Conservation (phyloP, 495 filamentous ascomycete species). For the Penicillium paradoxum region DNA sequence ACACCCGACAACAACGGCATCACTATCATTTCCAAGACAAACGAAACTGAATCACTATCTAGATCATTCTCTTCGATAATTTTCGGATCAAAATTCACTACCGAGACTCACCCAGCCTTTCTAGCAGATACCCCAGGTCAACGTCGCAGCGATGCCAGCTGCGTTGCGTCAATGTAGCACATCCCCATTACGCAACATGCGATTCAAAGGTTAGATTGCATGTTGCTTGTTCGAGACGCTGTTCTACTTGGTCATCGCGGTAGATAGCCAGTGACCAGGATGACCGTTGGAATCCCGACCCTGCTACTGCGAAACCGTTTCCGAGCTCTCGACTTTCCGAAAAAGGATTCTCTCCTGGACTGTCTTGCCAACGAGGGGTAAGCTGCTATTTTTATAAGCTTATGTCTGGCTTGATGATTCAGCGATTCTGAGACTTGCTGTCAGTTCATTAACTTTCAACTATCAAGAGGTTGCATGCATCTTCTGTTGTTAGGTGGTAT, state of each 20-base stretch:
- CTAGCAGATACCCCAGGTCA: not conserved
- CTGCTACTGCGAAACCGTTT: not conserved
- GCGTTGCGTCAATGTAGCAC: conserved; percentile 5
- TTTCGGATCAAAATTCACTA: no score
- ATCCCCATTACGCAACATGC: not conserved
- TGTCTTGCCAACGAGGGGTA: not conserved
- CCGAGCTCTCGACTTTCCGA: not conserved
- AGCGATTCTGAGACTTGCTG: not conserved
- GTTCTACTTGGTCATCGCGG: not conserved
- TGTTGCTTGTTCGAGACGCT: not conserved
- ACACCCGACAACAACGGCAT: not conserved
- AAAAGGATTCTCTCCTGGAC: not conserved
- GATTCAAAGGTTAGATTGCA: not conserved
- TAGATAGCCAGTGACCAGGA: not conserved
- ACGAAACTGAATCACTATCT: not conserved
- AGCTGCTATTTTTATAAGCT: not conserved
- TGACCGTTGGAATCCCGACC: not conserved
- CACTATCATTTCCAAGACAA: not conserved
- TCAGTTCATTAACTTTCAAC: no score
- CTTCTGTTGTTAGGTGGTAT: not conserved
- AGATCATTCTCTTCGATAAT: no score
- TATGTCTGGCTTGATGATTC: not conserved
- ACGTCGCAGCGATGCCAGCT: not conserved
- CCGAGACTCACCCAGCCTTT: not conserved
- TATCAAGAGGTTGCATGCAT: conserved; percentile 6